Evolutionary conservation across 495 filamentous ascomycete species (phyloP), one percentile per base, ranked within the genome.

Genomic region (Beverwykella pulmonaria): DNA sequence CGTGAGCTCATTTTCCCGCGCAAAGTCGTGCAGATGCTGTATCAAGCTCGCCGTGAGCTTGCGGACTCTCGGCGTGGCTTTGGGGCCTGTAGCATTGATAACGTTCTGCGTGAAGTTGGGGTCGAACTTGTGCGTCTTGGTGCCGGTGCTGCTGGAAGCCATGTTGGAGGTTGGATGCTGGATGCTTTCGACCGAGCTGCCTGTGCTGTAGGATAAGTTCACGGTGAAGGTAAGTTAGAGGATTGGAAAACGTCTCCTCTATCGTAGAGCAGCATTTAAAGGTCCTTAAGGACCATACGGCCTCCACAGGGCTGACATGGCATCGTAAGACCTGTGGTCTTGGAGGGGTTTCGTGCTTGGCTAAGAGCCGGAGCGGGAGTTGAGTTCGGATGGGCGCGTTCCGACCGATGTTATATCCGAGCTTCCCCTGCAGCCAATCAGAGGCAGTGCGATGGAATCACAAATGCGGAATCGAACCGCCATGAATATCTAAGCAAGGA

Each of bases 1-100:
- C 0, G 83, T 87, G 66, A 87, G 71, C 58, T 85, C 77, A 61
- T 86, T 83, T 57, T 87, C 84, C 15, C 83, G 77, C n/a, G 80
- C 81, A 71, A 86, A 86, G 65, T 83, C 84, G 70, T 87, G 84
- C 22, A 87, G 72, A 67, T 87, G 83, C 57, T 78, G 79, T 14
- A 84, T 73, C n/a, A 86, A 71, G 58, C 80, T 83, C 20, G 79
- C 77, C 76, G 86, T 80, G 50, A 85, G 76, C 61, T 83, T 68
- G 46, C 75, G 73, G 48, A 86, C 25, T 22, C 88, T 82, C 30
- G 84, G 86, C 34, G 80, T 75, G 50, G 86, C 85, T 32, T 88
- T 86, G 2, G 86, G 86, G 1, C 88, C 89, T 53, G 86, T 92
- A 29, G 89, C 83, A 62, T 86, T 82, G 78, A 90, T 86, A 72